Evolutionary conservation across 208 protist genomes (phyloP), one percentile per base, ranked within the genome.

Genomic region (Angomonas ambiguus): DNA sequence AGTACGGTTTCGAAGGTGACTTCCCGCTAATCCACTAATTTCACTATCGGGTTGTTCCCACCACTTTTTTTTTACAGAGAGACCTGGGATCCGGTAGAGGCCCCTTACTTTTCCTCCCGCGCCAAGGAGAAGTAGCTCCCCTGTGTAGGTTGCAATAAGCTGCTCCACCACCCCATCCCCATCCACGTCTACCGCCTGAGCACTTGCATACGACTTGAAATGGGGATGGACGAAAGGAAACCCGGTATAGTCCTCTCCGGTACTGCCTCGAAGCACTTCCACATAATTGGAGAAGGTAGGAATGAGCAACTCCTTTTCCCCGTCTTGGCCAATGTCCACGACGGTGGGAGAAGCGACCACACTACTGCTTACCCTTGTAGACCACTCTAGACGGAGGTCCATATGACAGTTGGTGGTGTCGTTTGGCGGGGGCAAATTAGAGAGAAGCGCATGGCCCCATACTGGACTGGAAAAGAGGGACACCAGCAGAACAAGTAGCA

Each of bases 1-100:
- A 31, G 35, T 41, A 18, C 18, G 18, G 13, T 41, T 41, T 11
- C 13, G n/a, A 4, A 55, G 49, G 2, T 34, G 42, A 13, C 38
- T 3, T n/a, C 30, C 27, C 27, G 45, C 18, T 41, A 65, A 27
- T 20, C 35, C 34, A 49, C 71, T 64, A 1, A 66, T 58, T 10
- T 24, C 48, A 8, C 34, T 69, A 18, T 73, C 31, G 3, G 78
- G 77, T 27, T 35, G 58, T 20, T 74, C 72, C 48, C 72, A 70
- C 94, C 94, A 97, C 45, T 92, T 57, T 51, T 83, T 88, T 59
- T 90, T 87, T 18, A 97, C 72, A 8, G 76, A 70, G 0, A 97
- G 74, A 34, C 85, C 77, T 8, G 92, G 92, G 4, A 97, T 69
- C 28, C 77, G 75, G 18, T 95, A 32, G 16, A 78, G 60, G 0